Evolutionary conservation across 139 green algal species (phyloP).

Genomic region (Tetradesmus lagerheimii): DNA sequence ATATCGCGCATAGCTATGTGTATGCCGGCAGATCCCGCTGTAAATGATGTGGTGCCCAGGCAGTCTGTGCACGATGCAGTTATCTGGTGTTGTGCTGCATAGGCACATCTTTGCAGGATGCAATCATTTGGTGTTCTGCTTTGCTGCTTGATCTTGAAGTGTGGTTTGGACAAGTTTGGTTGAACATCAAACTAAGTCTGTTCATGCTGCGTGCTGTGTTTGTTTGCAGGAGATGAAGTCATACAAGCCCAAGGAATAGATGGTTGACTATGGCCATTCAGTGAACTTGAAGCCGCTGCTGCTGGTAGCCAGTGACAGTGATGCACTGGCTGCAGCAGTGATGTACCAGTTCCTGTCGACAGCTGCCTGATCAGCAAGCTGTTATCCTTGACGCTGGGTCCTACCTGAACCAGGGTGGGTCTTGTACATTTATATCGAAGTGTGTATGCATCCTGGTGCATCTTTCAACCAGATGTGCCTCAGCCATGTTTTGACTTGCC

Average conservation of each 20-base stretch:
- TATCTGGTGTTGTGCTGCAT: too few relatives aligned
- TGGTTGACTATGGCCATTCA: neutral
- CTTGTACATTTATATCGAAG: neutral
- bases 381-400: neutral
- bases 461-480: neutral
- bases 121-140: too few relatives aligned
- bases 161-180: too few relatives aligned
- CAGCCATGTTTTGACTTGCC: neutral
- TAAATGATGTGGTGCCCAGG: too few relatives aligned
- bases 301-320: slow-evolving; percentile 6
- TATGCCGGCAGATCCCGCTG: too few relatives aligned
- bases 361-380: neutral
- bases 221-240: slow-evolving; percentile 23
- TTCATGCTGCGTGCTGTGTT: too few relatives aligned
- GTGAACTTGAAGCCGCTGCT: neutral
- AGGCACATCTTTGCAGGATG: too few relatives aligned
- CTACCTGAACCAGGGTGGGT: neutral
- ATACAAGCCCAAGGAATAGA: slow-evolving; percentile 38
- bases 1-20: too few relatives aligned
- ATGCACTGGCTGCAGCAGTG: neutral
- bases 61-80: too few relatives aligned
- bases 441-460: slow-evolving; percentile 1
- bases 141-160: too few relatives aligned
- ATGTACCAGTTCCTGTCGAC: neutral
- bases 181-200: too few relatives aligned